Evolutionary conservation across 73 alveolate genomes (phyloP).

Genomic region (Tetrahymena malaccensis): DNA sequence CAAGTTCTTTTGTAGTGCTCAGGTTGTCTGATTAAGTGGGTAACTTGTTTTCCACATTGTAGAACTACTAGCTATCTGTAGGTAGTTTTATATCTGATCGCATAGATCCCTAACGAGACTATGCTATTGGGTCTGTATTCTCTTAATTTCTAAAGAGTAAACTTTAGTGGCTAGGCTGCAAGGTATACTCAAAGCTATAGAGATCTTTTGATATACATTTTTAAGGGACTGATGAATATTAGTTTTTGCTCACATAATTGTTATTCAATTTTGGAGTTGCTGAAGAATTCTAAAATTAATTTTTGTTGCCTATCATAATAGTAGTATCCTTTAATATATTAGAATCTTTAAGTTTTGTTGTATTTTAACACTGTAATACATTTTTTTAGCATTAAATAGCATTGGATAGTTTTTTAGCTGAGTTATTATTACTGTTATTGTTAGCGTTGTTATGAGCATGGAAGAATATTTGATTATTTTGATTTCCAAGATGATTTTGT

Average conservation of each 20-base stretch:
- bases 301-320: background rate
- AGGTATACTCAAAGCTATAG: background rate
- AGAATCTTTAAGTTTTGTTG: background rate
- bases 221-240: background rate
- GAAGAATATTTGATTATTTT: background rate
- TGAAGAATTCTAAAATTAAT: no score
- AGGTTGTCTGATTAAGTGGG: background rate
- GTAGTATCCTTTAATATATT: background rate
- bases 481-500: background rate
- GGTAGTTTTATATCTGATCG: background rate
- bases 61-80: background rate
- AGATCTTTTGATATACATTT: background rate
- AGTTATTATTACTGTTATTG: background rate
- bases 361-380: no score
- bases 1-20: background rate
- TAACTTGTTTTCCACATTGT: background rate
- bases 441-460: background rate
- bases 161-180: background rate
- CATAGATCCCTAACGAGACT: background rate
- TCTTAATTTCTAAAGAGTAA: background rate
- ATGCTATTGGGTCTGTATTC: background rate
- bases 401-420: background rate
- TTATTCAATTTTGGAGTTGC: background rate
- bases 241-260: background rate
- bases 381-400: background rate